Evolutionary conservation across 2,329 filamentous ascomycete genomes (phyloP).

Genomic region (Exophiala sp.): DNA sequence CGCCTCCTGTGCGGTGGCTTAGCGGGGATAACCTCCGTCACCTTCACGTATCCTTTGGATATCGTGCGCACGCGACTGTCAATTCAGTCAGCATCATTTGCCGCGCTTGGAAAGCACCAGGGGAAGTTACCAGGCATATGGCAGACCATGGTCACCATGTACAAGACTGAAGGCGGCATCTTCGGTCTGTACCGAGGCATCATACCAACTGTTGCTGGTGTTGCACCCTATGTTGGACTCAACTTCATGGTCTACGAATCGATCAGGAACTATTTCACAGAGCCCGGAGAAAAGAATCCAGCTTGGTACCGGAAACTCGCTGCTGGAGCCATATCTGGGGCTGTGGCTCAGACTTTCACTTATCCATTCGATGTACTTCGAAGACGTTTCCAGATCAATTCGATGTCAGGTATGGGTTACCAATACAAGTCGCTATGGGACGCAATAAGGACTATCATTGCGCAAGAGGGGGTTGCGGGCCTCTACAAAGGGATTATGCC

Average conservation of each 20-base stretch:
- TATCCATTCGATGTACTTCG: conserved; percentile 97
- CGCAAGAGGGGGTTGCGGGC: conserved; percentile 75
- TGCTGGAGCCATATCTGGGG: conserved; percentile 90
- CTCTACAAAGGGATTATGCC: conserved; percentile 95
- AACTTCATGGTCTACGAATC: conserved; percentile 99
- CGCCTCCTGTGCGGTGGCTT: conserved; percentile 84
- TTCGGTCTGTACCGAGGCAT: conserved; percentile 89
- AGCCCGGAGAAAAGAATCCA: conserved; percentile 80
- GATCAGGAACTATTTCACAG: conserved; percentile 74
- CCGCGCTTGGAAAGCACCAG: conserved; percentile 59
- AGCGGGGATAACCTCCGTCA: conserved; percentile 91
- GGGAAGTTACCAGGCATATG: conserved; percentile 86
- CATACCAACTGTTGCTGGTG: conserved; percentile 85
- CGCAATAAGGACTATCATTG: conserved; percentile 72
- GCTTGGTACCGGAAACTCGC: conserved; percentile 71
- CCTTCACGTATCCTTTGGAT: conserved; percentile 91
- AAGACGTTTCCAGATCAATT: conserved; percentile 95
- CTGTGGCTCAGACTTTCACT: conserved; percentile 93
- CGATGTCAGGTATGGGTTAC: conserved; percentile 97
- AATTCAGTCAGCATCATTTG: conserved; percentile 95
- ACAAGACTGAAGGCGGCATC: conserved; percentile 81
- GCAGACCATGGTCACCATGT: conserved; percentile 74
- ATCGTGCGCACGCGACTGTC: conserved; percentile 94
- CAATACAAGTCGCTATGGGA: conserved; percentile 83
- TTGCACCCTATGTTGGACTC: conserved; percentile 92